Evolutionary conservation across 2,329 filamentous ascomycete genomes (phyloP).

Genomic region (Didymella exigua): DNA sequence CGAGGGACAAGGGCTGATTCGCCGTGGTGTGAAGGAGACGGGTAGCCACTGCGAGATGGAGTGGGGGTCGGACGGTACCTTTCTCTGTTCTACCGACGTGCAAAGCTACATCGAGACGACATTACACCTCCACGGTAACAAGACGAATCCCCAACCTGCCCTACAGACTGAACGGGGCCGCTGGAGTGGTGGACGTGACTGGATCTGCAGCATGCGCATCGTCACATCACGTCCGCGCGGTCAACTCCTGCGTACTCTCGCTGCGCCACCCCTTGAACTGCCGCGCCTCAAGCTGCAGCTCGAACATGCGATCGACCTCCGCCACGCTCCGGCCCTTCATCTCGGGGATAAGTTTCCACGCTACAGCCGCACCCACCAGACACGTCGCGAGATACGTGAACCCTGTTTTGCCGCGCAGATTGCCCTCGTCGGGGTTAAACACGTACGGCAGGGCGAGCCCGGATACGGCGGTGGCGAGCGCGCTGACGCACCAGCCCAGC

Average conservation of each 20-base stretch:
- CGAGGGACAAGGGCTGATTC: too few species aligned
- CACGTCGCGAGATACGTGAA: constrained; percentile 50
- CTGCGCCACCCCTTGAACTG: constrained; percentile 27
- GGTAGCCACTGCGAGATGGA: too few species aligned
- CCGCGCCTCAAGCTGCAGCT: constrained; percentile 22
- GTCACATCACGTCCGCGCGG: neutral
- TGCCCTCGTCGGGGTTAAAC: constrained; percentile 55
- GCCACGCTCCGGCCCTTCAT: constrained; percentile 56
- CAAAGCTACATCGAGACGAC: too few species aligned
- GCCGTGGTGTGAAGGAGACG: too few species aligned
- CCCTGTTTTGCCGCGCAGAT: constrained; percentile 50
- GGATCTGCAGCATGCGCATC: too few species aligned
- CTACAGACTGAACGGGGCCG: too few species aligned
- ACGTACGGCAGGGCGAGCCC: constrained; percentile 58
- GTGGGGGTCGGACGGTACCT: too few species aligned
- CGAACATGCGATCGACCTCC: constrained; percentile 56
- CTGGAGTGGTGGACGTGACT: too few species aligned
- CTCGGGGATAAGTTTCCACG: constrained; percentile 59
- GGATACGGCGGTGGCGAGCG: constrained; percentile 51
- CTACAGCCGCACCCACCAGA: constrained; percentile 42
- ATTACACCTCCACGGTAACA: too few species aligned
- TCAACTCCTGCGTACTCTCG: constrained; percentile 8
- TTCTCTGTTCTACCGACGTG: too few species aligned
- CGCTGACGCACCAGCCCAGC: constrained; percentile 52
- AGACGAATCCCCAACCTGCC: too few species aligned